These are phyloP conservation scores for Cylindrotheca fusiformis DNA, from an alignment of 108 stramenopile species.

Conservation along the genomic window DNA sequence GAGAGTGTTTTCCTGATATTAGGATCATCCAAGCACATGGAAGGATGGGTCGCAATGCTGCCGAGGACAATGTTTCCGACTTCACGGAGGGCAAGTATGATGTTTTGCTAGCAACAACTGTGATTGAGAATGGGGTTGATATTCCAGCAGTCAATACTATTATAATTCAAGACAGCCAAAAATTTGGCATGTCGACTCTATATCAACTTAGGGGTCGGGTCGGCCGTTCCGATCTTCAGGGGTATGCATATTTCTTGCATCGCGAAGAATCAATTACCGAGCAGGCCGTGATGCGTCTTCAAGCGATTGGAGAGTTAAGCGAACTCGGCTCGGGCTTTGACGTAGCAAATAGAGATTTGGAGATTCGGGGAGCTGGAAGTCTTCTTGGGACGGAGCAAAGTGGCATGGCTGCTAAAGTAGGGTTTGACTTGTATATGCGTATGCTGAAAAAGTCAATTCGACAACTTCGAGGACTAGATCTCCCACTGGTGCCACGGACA, in stretches of 20 bases:
- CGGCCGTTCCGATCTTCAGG: constrained; percentile 87
- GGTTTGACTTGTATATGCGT: constrained; percentile 94
- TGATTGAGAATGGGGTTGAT: constrained; percentile 97
- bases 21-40: constrained; percentile 88
- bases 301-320: constrained; percentile 81
- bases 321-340: constrained; percentile 91
- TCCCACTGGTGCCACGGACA: constrained; percentile 72
- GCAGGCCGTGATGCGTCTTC: constrained; percentile 76
- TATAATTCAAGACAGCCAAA: constrained; percentile 88
- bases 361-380: constrained; percentile 92
- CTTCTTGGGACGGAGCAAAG: constrained; percentile 91
- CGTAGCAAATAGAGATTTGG: constrained; percentile 91
- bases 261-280: constrained; percentile 65
- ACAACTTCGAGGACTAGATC: constrained; percentile 77
- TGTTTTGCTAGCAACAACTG: constrained; percentile 92
- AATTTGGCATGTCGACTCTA: constrained; percentile 92
- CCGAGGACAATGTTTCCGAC: constrained; percentile 76
- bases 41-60: constrained; percentile 62
- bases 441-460: constrained; percentile 91
- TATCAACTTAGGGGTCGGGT: constrained; percentile 95
- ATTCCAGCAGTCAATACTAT: constrained; percentile 95
- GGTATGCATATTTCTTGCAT: constrained; percentile 87
- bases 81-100: constrained; percentile 88
- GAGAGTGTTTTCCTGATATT: constrained; percentile 63
- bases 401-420: constrained; percentile 90